phyloP scores from a whole-genome alignment of 345 rosid genomes.

The Mallotus nudiflorus region DNA sequence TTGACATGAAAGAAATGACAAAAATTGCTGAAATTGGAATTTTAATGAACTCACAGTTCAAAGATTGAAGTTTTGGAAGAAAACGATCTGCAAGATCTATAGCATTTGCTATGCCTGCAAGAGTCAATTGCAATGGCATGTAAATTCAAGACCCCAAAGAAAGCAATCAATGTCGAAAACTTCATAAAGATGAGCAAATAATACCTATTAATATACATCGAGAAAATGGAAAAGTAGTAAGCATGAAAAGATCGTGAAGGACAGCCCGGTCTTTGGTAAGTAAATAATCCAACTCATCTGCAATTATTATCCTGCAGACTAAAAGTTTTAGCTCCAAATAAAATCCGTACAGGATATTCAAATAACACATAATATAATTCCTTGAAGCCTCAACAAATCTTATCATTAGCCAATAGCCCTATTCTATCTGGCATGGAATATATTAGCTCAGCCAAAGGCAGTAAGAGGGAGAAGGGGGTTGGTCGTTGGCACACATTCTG shows the following conservation, averaged over 20 bases:
- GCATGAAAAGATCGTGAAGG: slow-evolving; percentile 93
- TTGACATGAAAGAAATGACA: background rate
- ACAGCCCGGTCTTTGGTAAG: slow-evolving; percentile 81
- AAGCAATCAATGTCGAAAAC: background rate
- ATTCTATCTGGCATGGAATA: background rate
- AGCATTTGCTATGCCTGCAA: slow-evolving; percentile 86
- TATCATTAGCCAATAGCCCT: background rate
- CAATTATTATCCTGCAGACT: slow-evolving; percentile 65
- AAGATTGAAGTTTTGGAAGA: slow-evolving; percentile 76
- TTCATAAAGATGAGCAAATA: background rate
- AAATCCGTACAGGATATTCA: background rate
- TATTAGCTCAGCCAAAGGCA: background rate
- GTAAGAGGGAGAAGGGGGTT: background rate
- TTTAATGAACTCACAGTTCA: slow-evolving; percentile 60
- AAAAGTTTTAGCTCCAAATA: background rate
- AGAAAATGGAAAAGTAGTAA: slow-evolving; percentile 78
- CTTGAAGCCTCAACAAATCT: background rate
- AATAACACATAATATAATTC: background rate
- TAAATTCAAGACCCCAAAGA: background rate
- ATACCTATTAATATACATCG: slow-evolving; percentile 82
- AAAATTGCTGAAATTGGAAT: background rate
- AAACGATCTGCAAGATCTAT: slow-evolving; percentile 89
- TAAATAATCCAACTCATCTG: slow-evolving; percentile 89
- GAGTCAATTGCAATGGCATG: slow-evolving; percentile 10
- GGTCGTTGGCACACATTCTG: background rate